Evolutionary conservation across 1,139 yeast species (phyloP), one percentile per base, ranked within the genome.

Genomic region (Suhomyces kunorum): DNA sequence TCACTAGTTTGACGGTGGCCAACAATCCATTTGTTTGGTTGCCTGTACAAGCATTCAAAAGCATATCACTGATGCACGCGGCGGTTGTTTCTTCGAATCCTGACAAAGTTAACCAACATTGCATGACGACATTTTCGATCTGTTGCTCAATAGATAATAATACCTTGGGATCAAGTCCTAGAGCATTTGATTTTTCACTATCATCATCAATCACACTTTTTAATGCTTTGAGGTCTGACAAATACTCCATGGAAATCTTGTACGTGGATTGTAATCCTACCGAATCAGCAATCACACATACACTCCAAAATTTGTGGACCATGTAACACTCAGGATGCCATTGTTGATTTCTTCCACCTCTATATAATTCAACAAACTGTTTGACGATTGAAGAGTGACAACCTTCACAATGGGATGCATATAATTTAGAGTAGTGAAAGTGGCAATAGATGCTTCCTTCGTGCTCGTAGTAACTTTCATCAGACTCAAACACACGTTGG

Each of bases 321-420:
- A 94, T 94, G 59, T 89, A 94, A 67, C 98, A 94, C 61, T 94
- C 98, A 3, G 98, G 98, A 61, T 94, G 99, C 98, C 98, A 94
- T 58, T 89, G 96, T 59, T 90, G 96, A 48, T 86, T 85, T 51
- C 86, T 76, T n/a, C 97, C 97, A 35, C 96, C 96, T 50, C 95
- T 75, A 48, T 81, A 87, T 34, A 92, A 80, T 61, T 92, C 97
- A 26, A 90, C 96, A 63, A 89, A 92, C 59, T 92, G 98, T 55
- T 90, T 90, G 24, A 94, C 80, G 41, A 92, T 92, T 2, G 97
- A 87, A 25, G 89, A 83, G 47, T 83, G 78, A 64, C 98, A 92
- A 16, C 98, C 97, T 64, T 88, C 95, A 68, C 98, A 94, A 46
- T 84, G 83, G 22, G 86, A 83, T 1, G 98, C 97, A 61, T 83